phyloP scores from a whole-genome alignment of 345 rosid species.

The Odontarrhena argentea region DNA sequence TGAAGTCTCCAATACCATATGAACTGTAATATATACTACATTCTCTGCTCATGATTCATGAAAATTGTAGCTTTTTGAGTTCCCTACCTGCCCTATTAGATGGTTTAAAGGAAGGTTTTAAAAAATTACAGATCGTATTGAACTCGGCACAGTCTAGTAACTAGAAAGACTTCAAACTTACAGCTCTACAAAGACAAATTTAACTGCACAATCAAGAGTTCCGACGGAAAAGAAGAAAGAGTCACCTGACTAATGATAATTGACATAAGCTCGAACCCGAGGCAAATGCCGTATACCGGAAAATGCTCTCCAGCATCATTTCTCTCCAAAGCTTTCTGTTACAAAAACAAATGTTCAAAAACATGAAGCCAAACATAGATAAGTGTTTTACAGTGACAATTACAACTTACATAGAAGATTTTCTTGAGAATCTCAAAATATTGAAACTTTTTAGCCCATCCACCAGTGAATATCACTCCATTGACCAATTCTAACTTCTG shows the following conservation, averaged over 20 bases:
- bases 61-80: too few species aligned
- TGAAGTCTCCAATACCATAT: background rate
- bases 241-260: slow-evolving; percentile 76
- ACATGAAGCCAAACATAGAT: background rate
- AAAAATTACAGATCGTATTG: too few species aligned
- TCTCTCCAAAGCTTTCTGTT: slow-evolving; percentile 72
- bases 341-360: slow-evolving; percentile 7
- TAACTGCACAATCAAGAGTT: too few species aligned
- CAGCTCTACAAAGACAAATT: too few species aligned
- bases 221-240: too few species aligned
- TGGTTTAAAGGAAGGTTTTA: too few species aligned
- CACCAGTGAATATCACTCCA: slow-evolving; percentile 87
- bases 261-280: slow-evolving; percentile 85
- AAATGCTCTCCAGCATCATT: slow-evolving; percentile 80
- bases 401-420: slow-evolving; percentile 51
- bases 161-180: too few species aligned
- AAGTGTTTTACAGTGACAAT: background rate
- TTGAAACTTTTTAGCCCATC: slow-evolving; percentile 75
- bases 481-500: slow-evolving; percentile 83
- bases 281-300: slow-evolving; percentile 75
- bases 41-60: background rate
- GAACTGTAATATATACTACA: background rate
- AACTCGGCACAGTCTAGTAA: too few species aligned
- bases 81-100: too few species aligned
- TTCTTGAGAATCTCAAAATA: slow-evolving; percentile 53